Evolutionary conservation across 768 basidiomycete species (phyloP).

Genomic region (Cystofilobasidium ferigula): DNA sequence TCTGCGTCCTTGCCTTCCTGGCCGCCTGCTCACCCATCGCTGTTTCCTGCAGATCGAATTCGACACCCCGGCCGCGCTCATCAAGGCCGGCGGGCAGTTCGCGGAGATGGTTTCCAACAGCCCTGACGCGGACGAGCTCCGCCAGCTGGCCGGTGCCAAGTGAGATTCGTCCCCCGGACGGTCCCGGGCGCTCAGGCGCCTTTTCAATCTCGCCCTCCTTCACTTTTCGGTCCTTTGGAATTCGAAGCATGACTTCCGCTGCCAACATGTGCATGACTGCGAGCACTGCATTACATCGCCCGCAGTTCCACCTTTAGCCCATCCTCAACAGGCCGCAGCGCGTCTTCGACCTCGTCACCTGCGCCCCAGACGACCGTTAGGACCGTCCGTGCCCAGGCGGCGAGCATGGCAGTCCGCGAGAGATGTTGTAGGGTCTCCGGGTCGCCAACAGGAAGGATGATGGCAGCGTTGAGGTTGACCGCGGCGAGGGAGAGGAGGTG

Average conservation of each 20-base stretch:
- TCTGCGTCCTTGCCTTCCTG: neutral
- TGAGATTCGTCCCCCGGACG: too few species aligned
- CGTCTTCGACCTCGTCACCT: neutral
- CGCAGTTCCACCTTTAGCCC: neutral
- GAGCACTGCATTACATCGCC: neutral
- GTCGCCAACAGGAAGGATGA: conserved; percentile 3
- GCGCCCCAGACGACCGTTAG: conserved; percentile 12
- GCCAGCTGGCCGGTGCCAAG: neutral
- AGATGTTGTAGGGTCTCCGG: neutral
- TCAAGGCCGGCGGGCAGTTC: conserved; percentile 5
- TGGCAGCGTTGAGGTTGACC: conserved; percentile 11
- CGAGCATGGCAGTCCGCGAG: conserved; percentile 3
- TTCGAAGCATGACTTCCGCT: too few species aligned
- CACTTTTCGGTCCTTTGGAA: too few species aligned
- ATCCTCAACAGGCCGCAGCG: neutral
- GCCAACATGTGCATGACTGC: too few species aligned
- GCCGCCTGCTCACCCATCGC: neutral
- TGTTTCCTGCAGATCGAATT: conserved; percentile 47
- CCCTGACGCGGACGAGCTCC: neutral
- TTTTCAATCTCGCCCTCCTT: too few species aligned
- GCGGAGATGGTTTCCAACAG: neutral
- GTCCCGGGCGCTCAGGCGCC: too few species aligned
- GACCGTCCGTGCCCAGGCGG: conserved; percentile 5
- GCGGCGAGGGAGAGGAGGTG: conserved; percentile 14
- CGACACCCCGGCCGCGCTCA: conserved; percentile 51